Evolutionary conservation across 371 early-diverging fungal species (phyloP).

Genomic region (Mucor indicus): DNA sequence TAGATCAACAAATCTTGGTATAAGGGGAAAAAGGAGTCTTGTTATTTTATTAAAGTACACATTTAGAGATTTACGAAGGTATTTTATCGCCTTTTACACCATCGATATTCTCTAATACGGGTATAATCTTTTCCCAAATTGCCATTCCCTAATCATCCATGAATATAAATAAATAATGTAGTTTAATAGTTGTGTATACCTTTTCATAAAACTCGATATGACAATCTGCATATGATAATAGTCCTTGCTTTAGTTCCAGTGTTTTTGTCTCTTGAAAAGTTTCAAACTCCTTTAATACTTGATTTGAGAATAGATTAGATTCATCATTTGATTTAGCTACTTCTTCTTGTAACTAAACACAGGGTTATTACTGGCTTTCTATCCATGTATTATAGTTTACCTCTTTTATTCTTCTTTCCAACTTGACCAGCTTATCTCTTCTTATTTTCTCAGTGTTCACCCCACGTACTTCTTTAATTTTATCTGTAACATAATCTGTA

Average conservation of each 20-base stretch:
- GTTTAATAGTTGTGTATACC: constrained; percentile 21
- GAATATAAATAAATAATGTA: background rate
- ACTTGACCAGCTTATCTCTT: constrained; percentile 68
- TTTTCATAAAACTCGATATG: constrained; percentile 71
- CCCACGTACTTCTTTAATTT: constrained; percentile 86
- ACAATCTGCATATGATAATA: constrained; percentile 70
- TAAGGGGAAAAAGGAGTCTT: too few species aligned
- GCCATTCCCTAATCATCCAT: constrained; percentile 10
- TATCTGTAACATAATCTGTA: constrained; percentile 79
- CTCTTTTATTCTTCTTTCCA: constrained; percentile 74
- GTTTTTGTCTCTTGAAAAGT: constrained; percentile 75
- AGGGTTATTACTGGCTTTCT: too few species aligned
- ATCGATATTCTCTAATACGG: constrained; percentile 22
- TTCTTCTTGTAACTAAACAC: constrained; percentile 80
- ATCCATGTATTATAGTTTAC: too few species aligned
- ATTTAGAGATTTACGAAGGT: background rate
- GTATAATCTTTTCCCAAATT: constrained; percentile 25
- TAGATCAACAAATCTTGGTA: too few species aligned
- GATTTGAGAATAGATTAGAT: constrained; percentile 70
- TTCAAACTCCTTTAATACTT: constrained; percentile 78
- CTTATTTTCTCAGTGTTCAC: constrained; percentile 79
- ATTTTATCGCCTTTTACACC: constrained; percentile 14
- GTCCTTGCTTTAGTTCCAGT: constrained; percentile 73
- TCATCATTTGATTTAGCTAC: constrained; percentile 70
- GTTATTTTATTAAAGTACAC: too few species aligned